These are phyloP conservation scores for Lactuca sativa DNA, from an alignment of 129 eudicot genomes.

Conservation along the genomic window DNA sequence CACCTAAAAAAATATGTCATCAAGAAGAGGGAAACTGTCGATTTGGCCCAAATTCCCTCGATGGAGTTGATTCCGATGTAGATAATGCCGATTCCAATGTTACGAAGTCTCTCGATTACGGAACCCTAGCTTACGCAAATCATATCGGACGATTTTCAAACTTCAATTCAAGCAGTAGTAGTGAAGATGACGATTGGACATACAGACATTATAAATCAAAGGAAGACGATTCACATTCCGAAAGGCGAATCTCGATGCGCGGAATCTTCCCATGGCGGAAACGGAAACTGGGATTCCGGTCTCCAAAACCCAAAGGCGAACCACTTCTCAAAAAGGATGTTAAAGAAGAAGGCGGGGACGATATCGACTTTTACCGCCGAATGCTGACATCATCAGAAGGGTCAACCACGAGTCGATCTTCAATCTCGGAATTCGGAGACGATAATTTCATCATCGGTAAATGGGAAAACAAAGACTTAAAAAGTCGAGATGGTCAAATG, in stretches of 20 bases:
- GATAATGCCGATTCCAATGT: conserved; percentile 35
- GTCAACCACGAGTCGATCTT: conserved; percentile 39
- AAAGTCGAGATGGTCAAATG: conserved; percentile 56
- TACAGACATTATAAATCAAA: conserved; percentile 32
- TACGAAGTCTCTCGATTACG: conserved; percentile 50
- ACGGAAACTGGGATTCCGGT: conserved; percentile 65
- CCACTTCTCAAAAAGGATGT: conserved; percentile 58
- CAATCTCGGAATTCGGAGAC: conserved; percentile 53
- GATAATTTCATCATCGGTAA: conserved; percentile 55
- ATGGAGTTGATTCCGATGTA: conserved; percentile 46
- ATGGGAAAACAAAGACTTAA: conserved; percentile 51
- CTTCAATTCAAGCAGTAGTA: conserved; percentile 21
- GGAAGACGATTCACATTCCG: conserved; percentile 24
- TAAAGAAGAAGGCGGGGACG: conserved; percentile 85
- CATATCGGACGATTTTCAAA: conserved; percentile 38
- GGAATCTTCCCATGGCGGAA: conserved; percentile 63
- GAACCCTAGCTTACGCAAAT: conserved; percentile 54
- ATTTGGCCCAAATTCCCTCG: conserved; percentile 56
- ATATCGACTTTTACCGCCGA: conserved; percentile 76
- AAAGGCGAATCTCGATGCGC: conserved; percentile 34
- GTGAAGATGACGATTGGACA: conserved; percentile 51
- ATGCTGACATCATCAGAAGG: conserved; percentile 70
- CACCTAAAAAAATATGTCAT: conserved; percentile 36
- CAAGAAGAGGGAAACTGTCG: conserved; percentile 60
- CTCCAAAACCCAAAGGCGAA: conserved; percentile 69